A percentile compares a stretch with the other conserved stretches of the same genome.
These are phyloP conservation scores for Echeveria elegans DNA, from an alignment of 164 flowering plant genomes.

Conservation along the genomic window DNA sequence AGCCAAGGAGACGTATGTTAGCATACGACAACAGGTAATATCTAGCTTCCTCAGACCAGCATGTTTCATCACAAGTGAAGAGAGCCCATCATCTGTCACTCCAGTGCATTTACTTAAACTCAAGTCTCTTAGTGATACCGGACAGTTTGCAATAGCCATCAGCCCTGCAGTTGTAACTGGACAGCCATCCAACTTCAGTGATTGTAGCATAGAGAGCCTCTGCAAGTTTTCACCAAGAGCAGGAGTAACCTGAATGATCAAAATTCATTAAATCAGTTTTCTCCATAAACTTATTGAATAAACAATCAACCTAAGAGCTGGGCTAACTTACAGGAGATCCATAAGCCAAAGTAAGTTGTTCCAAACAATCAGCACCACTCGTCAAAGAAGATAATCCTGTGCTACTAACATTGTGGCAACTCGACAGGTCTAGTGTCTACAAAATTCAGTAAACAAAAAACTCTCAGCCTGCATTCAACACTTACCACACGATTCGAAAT, in stretches of 20 bases:
- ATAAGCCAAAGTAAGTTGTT: constrained; percentile 51
- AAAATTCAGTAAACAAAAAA: constrained; percentile 2
- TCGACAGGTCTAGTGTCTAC: constrained; percentile 73
- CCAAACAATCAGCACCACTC: constrained; percentile 34
- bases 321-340: constrained; percentile 51
- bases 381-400: constrained; percentile 53
- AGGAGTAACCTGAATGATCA: constrained; percentile 54
- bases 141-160: constrained; percentile 56
- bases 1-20: constrained; percentile 56
- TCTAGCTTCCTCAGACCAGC: constrained; percentile 61
- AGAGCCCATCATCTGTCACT: constrained; percentile 78
- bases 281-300: background rate
- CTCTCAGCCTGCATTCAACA: background rate
- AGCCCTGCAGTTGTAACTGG: constrained; percentile 48
- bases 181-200: constrained; percentile 67
- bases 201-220: no score
- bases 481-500: background rate
- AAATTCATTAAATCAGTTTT: background rate
- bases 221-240: constrained; percentile 46
- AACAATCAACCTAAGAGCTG: background rate
- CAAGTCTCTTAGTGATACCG: constrained; percentile 49
- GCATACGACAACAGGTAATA: constrained; percentile 79
- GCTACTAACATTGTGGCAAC: constrained; percentile 55
- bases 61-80: constrained; percentile 49
- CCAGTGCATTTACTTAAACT: constrained; percentile 85